Percentiles rank a stretch among this genome's conserved stretches.
These are phyloP conservation scores for Leccinum subtestaceum DNA, from an alignment of 768 basidiomycete species.

Conservation along the genomic window DNA sequence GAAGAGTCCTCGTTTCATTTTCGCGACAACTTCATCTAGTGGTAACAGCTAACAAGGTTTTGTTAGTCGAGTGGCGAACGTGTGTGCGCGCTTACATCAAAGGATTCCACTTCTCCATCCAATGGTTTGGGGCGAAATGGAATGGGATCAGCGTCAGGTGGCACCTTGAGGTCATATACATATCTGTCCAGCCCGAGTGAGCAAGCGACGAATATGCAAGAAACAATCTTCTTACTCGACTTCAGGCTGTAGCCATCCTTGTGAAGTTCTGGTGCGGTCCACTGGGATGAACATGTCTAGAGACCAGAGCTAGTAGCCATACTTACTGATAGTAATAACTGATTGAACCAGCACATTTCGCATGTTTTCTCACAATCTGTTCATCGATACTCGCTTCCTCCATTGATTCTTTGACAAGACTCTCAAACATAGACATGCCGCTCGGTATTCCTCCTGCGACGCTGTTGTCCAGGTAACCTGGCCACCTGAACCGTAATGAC, in stretches of 20 bases:
- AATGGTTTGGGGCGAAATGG: conserved; percentile 65
- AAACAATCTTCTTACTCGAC: conserved; percentile 54
- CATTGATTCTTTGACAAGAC: conserved; percentile 85
- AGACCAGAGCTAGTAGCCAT: background rate
- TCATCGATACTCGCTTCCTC: conserved; percentile 88
- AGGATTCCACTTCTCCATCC: conserved; percentile 94
- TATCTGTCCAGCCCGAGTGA: conserved; percentile 43
- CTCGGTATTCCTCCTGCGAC: conserved; percentile 91
- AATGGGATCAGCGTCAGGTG: conserved; percentile 43
- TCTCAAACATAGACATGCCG: conserved; percentile 68
- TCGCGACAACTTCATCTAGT: conserved; percentile 56
- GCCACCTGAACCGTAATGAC: conserved; percentile 51
- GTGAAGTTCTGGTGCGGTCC: conserved; percentile 18
- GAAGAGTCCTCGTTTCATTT: conserved; percentile 71
- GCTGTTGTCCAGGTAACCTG: conserved; percentile 84
- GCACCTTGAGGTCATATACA: conserved; percentile 79
- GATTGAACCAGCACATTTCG: conserved; percentile 62
- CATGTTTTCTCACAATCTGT: conserved; percentile 55
- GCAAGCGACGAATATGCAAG: background rate
- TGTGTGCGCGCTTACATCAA: conserved; percentile 56
- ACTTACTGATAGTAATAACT: conserved; percentile 79
- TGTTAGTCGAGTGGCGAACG: background rate
- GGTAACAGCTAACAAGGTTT: conserved; percentile 53
- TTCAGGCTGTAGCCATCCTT: conserved; percentile 79
- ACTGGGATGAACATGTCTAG: background rate